Evolutionary conservation across 306 rosid species (phyloP).

Genomic region (Abrus precatorius): DNA sequence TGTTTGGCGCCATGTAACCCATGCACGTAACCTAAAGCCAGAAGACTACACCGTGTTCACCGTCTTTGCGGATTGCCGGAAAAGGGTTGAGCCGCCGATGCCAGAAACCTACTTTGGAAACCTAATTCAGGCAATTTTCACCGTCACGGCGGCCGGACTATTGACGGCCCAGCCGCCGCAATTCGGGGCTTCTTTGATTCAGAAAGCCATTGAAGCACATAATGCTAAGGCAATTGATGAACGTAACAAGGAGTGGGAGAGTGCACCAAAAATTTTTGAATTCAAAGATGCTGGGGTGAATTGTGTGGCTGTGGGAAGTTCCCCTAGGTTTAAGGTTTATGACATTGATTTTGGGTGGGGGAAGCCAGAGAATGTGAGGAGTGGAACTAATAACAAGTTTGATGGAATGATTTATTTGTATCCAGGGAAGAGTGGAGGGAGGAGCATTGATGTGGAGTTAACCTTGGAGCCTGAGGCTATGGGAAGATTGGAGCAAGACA

Average conservation of each 20-base stretch:
- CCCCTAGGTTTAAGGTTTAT: conserved; percentile 94
- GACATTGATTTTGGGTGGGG: conserved; percentile 96
- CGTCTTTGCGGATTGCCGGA: conserved; percentile 90
- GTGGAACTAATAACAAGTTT: conserved; percentile 89
- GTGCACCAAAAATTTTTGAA: conserved; percentile 79
- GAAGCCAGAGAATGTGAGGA: conserved; percentile 82
- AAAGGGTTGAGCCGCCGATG: conserved; percentile 86
- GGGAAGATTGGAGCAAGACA: conserved; percentile 81
- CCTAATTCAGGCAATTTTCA: conserved; percentile 90
- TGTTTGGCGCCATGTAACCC: conserved; percentile 87
- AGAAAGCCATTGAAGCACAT: conserved; percentile 75
- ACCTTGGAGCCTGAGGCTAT: conserved; percentile 75
- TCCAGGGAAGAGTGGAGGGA: conserved; percentile 89
- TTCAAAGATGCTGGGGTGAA: conserved; percentile 96
- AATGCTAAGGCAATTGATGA: conserved; percentile 62
- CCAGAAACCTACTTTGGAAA: conserved; percentile 90
- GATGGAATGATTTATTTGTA: conserved; percentile 93
- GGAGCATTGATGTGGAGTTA: conserved; percentile 92
- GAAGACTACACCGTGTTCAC: conserved; percentile 95
- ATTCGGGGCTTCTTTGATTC: conserved; percentile 74
- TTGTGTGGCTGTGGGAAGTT: conserved; percentile 95
- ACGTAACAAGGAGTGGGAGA: conserved; percentile 94
- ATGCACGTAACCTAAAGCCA: conserved; percentile 79
- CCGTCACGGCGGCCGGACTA: conserved; percentile 73
- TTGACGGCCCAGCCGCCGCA: conserved; percentile 62